These are phyloP conservation scores for Skeletonema marinoi DNA, from an alignment of 108 stramenopile species.

Conservation along the genomic window DNA sequence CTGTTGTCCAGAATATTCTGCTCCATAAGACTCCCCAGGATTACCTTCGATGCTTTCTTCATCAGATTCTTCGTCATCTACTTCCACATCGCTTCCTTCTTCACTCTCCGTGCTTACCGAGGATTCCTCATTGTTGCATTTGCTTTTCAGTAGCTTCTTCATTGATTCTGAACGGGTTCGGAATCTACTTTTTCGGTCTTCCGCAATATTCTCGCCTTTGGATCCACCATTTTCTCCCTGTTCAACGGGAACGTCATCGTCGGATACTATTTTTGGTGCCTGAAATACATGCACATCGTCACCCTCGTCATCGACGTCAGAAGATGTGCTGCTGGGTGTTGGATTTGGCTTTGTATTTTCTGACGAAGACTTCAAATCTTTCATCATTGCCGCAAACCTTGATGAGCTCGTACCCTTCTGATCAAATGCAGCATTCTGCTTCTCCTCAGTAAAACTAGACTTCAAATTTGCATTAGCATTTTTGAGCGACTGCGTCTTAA, in stretches of 20 bases:
- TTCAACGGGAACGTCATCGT: neutral
- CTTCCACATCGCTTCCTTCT: neutral
- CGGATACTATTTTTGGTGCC: slow-evolving; percentile 20
- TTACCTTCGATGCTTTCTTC: neutral
- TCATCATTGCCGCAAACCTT: slow-evolving; percentile 25
- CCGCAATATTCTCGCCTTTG: neutral
- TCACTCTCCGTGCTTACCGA: neutral
- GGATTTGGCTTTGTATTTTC: neutral
- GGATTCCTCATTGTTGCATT: neutral
- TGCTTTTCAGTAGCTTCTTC: neutral
- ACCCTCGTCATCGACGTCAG: neutral
- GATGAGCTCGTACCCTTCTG: neutral
- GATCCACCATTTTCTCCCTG: neutral
- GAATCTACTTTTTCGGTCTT: neutral
- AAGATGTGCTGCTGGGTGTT: neutral
- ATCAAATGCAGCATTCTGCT: neutral
- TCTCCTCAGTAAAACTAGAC: neutral
- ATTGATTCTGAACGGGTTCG: neutral
- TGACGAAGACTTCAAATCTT: slow-evolving; percentile 4
- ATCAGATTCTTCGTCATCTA: slow-evolving; percentile 2
- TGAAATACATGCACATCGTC: slow-evolving; percentile 23
- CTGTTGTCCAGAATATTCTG: slow-evolving; percentile 6
- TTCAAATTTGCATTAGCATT: slow-evolving; percentile 16
- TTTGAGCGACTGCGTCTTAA: neutral
- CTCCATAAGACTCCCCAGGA: neutral